These are phyloP conservation scores for Phaeolepiota aurea DNA, from an alignment of 768 basidiomycete species.

Conservation along the genomic window DNA sequence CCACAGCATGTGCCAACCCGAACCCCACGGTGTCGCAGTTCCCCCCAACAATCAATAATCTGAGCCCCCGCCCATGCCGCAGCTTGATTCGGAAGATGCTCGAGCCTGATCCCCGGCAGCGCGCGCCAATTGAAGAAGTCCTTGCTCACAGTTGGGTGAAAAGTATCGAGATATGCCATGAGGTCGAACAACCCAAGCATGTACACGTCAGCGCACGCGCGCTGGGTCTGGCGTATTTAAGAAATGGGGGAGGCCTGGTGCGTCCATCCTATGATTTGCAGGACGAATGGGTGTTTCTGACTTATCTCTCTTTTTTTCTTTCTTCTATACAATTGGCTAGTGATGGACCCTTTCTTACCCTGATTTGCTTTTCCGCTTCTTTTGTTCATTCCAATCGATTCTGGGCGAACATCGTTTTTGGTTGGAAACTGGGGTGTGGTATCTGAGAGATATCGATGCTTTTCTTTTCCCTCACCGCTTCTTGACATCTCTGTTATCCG, in stretches of 20 bases:
- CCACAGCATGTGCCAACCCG: conserved; percentile 41
- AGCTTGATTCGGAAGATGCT: conserved; percentile 87
- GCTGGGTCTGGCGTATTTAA: conserved; percentile 42
- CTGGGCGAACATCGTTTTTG: not conserved
- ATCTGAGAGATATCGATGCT: too few species aligned
- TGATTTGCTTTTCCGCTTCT: not conserved
- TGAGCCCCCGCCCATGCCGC: conserved; percentile 80
- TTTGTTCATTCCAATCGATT: not conserved
- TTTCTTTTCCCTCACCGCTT: too few species aligned
- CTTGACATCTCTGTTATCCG: too few species aligned
- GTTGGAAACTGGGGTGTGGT: too few species aligned
- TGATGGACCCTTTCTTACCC: not conserved
- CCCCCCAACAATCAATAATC: conserved; percentile 76
- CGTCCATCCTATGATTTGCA: not conserved
- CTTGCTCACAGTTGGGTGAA: conserved; percentile 73
- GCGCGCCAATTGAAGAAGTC: conserved; percentile 74
- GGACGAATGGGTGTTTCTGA: not conserved
- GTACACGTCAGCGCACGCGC: conserved; percentile 63
- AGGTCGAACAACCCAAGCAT: conserved; percentile 54
- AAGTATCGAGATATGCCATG: conserved; percentile 76
- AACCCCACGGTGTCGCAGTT: conserved; percentile 36
- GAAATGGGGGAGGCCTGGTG: conserved; percentile 5
- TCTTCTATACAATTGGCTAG: not conserved
- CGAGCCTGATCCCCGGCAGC: conserved; percentile 81
- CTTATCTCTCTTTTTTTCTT: not conserved